Evolutionary conservation across 2,329 filamentous ascomycete species (phyloP).

Genomic region (Colletotrichum costaricense): DNA sequence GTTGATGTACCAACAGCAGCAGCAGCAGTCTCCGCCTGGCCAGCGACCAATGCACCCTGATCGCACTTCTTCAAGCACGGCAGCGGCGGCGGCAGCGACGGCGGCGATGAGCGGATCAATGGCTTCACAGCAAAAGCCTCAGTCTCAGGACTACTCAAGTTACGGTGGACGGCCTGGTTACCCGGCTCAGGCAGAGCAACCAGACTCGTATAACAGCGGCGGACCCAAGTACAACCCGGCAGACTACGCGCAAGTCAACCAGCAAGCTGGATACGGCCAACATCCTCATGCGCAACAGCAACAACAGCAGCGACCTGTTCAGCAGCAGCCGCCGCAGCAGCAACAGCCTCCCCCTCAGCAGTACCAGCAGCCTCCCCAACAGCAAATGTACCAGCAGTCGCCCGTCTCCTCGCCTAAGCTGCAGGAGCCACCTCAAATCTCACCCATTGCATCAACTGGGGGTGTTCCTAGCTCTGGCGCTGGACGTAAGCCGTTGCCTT

Average conservation of each 20-base stretch:
- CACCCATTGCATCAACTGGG: conserved; percentile 43
- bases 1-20: conserved; percentile 61
- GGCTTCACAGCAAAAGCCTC: conserved; percentile 44
- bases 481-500: conserved; percentile 71
- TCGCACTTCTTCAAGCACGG: conserved; percentile 63
- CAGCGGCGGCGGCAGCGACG: conserved; percentile 65
- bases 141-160: conserved; percentile 46
- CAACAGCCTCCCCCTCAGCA: conserved; percentile 42
- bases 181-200: conserved; percentile 39
- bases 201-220: conserved; percentile 60
- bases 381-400: conserved; percentile 44
- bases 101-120: conserved; percentile 67
- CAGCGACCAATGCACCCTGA: conserved; percentile 64
- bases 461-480: conserved; percentile 31
- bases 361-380: conserved; percentile 50
- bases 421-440: conserved; percentile 36
- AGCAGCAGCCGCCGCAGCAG: conserved; percentile 43
- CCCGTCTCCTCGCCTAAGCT: conserved; percentile 33
- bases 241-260: conserved; percentile 75
- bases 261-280: conserved; percentile 62
- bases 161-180: conserved; percentile 44
- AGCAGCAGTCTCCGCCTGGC: conserved; percentile 57
- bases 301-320: conserved; percentile 42
- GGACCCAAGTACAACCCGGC: conserved; percentile 80
- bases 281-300: conserved; percentile 44